These are phyloP conservation scores for Nicotiana tomentosiformis DNA, from an alignment of 257 asterid species.

Conservation along the genomic window DNA sequence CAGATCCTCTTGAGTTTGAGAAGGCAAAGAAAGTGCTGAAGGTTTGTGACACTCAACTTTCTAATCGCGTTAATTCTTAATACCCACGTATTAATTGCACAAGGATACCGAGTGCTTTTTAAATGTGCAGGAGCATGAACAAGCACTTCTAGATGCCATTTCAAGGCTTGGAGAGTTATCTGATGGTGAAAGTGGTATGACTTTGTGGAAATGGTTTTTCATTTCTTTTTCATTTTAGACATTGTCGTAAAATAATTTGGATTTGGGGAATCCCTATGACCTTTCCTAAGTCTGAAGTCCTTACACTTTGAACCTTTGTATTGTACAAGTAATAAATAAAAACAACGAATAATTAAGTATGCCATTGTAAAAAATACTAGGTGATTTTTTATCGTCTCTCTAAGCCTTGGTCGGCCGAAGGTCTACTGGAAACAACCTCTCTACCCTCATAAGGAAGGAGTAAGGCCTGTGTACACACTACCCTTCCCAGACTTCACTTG, in stretches of 20 bases:
- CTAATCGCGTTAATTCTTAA: background rate
- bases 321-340: background rate
- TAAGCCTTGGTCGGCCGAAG: too few species aligned
- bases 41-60: constrained; percentile 38
- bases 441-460: too few species aligned
- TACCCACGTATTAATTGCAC: constrained; percentile 9
- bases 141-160: constrained; percentile 75
- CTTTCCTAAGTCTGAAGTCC: background rate
- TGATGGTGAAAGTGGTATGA: constrained; percentile 84
- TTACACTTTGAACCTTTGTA: background rate
- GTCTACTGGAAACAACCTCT: too few species aligned
- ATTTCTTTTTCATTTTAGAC: background rate
- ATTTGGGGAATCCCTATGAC: background rate
- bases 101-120: background rate
- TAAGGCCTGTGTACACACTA: too few species aligned
- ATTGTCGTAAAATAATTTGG: background rate
- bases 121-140: constrained; percentile 74
- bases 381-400: too few species aligned
- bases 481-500: too few species aligned
- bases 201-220: background rate
- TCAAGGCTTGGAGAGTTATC: constrained; percentile 70
- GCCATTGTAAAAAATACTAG: too few species aligned
- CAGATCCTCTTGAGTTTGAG: constrained; percentile 74
- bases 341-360: background rate
- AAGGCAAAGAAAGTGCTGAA: constrained; percentile 79